Conservation (phyloP, 139 green algal species). For the Chlorella sp. region DNA sequence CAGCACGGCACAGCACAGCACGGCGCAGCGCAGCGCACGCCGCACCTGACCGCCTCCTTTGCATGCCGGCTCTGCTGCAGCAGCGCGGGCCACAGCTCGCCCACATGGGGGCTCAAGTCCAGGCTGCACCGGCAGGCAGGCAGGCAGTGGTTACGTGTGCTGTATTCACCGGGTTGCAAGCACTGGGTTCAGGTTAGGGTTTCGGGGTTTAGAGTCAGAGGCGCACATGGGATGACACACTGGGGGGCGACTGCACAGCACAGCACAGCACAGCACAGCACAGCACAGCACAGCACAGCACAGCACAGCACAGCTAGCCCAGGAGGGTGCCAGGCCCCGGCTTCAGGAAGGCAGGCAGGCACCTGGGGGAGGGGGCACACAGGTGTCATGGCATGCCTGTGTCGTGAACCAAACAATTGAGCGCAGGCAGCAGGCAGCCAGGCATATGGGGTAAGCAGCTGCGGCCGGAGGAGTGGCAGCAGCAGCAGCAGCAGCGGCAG, state of each 20-base stretch:
- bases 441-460: no score
- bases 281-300: not conserved
- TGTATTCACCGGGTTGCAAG: no score
- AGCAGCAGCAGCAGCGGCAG: not conserved
- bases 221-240: no score
- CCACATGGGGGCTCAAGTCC: slow-evolving; percentile 55
- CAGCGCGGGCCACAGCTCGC: slow-evolving; percentile 66
- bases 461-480: no score
- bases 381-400: no score
- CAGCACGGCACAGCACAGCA: not conserved
- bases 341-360: not conserved
- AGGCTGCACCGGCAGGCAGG: not conserved
- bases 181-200: no score
- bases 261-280: no score
- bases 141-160: no score
- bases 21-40: not conserved
- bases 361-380: not conserved
- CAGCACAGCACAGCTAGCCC: no score
- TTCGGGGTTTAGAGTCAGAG: no score
- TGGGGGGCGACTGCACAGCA: not conserved
- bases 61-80: slow-evolving; percentile 67
- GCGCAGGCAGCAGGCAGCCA: no score
- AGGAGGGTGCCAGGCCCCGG: no score
- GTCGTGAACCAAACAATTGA: not conserved
- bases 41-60: slow-evolving; percentile 64